Base-by-base conservation (phyloP, 2,329 filamentous ascomycete genomes). In the Colletotrichum melonis region DNA sequence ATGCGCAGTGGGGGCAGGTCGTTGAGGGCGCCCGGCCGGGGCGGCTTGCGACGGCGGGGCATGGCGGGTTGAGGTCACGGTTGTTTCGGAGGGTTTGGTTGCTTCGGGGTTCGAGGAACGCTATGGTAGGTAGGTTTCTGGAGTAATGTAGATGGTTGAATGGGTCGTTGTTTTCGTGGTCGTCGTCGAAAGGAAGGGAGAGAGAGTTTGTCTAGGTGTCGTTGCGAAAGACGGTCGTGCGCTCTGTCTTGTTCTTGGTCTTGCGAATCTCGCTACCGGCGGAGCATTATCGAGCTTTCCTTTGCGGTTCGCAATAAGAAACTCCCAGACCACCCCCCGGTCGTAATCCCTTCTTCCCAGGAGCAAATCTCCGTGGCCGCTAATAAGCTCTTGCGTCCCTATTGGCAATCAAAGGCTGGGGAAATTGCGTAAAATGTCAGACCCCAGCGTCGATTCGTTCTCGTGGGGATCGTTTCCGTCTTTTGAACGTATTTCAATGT, bases 1-100 rank as follows among this genome's bases (percentile, higher is more conserved):
- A 92, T 90, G 75, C 87, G 88, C 75, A 91, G 84, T 11, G 90
- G 90, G 12, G 88, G 89, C n/a, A 92, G 86, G 76, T 92, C 90
- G 67, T 88, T 83, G 54, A 91, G 86, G 76, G 90, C 89, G 81
- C 90, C 90, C 59, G 89, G 83, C 78, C 90, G 88, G 64, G 89
- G 89, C 67, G 89, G 88, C 77, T 88, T 87, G 74, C 89, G 86
- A 72, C 89, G 84, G 73, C 89, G 88, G 55, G 89, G 81, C 89
- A 91, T 89, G n/a, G 32, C 76, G 32, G 35, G 14, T 26, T 11
- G 19, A n/a, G 19, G 4, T 49, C 42, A 49, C 8, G 42, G 28
- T 24, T 24, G 22, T 58, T 6, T 63, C 26, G n/a, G 16, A 19
- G 16, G 58, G 22, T 14, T 14, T 11, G 9, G 12, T 62, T 24